phyloP scores from a whole-genome alignment of 1,284 basidiomycete species.

The Marasmius tenuissimus region DNA sequence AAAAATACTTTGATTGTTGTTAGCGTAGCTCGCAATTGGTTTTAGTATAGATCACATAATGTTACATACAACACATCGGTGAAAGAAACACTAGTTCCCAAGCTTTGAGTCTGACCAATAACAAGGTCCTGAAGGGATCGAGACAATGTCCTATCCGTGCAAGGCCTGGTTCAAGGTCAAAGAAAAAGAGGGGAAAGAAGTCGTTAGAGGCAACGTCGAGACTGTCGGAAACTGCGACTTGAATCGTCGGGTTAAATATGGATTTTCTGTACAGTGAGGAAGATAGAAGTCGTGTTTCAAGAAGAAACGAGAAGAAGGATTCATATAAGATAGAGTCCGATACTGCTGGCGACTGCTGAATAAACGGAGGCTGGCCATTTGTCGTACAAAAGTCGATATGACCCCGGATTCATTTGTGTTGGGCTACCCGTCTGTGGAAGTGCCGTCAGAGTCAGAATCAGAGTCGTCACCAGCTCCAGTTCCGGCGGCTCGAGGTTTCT shows the following conservation, averaged over 20 bases:
- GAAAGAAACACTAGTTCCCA: not conserved
- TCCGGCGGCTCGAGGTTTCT: not conserved
- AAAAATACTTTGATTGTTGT: too few relatives aligned
- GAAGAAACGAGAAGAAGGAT: not conserved
- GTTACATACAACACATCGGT: not conserved
- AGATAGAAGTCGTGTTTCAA: not conserved
- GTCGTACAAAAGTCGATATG: not conserved
- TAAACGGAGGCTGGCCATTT: too few relatives aligned
- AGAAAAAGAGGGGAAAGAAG: not conserved
- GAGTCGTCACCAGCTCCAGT: not conserved
- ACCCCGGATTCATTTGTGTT: not conserved
- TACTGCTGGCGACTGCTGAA: not conserved
- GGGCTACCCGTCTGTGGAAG: not conserved
- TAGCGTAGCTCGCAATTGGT: not conserved
- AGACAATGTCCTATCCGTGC: not conserved
- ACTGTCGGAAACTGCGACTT: not conserved
- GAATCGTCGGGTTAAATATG: not conserved
- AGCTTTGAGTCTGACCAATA: conserved; percentile 31
- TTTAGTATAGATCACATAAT: not conserved
- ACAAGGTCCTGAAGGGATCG: conserved; percentile 32
- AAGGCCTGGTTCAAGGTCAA: conserved; percentile 44
- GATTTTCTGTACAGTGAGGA: not conserved
- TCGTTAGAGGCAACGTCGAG: not conserved
- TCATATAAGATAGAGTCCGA: not conserved
- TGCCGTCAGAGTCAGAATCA: not conserved